These are phyloP conservation scores for Secale cereale DNA, from an alignment of 176 grass and related monocot genomes.

Conservation along the genomic window DNA sequence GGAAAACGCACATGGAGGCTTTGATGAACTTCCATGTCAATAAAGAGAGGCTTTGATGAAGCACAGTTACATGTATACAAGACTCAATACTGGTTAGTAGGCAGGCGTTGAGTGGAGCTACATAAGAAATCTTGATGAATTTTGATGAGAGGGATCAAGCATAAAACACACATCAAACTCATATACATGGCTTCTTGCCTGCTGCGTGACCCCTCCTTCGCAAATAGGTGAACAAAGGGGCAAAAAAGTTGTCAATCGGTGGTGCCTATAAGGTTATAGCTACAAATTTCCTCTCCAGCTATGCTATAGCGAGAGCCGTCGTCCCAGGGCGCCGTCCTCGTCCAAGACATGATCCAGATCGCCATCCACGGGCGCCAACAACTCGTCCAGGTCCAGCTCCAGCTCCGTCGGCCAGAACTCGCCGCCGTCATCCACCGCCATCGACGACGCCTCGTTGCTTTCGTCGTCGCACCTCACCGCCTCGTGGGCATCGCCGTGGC, in stretches of 20 bases:
- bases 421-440: constrained; percentile 24
- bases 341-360: constrained; percentile 30
- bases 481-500: not conserved
- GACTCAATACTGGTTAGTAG: no score
- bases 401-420: constrained; percentile 42
- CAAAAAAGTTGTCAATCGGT: not conserved
- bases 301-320: constrained; percentile 50
- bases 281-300: not conserved
- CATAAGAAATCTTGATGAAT: not conserved
- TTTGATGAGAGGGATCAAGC: constrained; percentile 17
- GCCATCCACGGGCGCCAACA: constrained; percentile 36
- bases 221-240: not conserved
- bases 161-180: not conserved
- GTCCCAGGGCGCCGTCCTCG: constrained; percentile 15
- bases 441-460: constrained; percentile 24
- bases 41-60: not conserved
- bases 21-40: no score
- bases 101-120: not conserved
- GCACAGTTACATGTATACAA: not conserved
- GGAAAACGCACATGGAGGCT: no score
- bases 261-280: not conserved
- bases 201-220: not conserved
- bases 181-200: constrained; percentile 22
- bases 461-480: constrained; percentile 27
- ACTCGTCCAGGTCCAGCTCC: constrained; percentile 51